Percentiles rank a stretch among this genome's conserved stretches.
phyloP scores from a whole-genome alignment of 805 yeast species.

The Spathaspora arborariae region DNA sequence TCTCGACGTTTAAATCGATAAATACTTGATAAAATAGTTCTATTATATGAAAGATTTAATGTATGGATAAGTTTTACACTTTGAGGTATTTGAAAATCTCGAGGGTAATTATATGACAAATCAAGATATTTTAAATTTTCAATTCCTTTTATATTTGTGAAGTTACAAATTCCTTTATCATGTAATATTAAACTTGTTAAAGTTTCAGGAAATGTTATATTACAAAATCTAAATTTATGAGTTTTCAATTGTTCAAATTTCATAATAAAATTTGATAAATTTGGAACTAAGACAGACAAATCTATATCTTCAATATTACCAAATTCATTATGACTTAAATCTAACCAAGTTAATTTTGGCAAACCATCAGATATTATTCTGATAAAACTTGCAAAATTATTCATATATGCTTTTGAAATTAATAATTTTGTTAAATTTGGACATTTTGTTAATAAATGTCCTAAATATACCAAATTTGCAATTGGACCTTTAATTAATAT shows the following conservation, averaged over 20 bases:
- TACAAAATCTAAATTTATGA: slow-evolving; percentile 3
- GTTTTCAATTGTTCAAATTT: slow-evolving; percentile 6
- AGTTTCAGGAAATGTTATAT: slow-evolving; percentile 5
- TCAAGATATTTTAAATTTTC: slow-evolving; percentile 3
- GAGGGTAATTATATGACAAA: slow-evolving; percentile 8
- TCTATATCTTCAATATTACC: slow-evolving; percentile 3
- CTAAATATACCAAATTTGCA: slow-evolving; percentile 4
- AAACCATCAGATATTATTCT: slow-evolving; percentile 2
- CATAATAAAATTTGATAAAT: slow-evolving; percentile 6
- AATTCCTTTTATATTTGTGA: slow-evolving; percentile 2
- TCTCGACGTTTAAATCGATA: slow-evolving; percentile 7
- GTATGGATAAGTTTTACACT: background rate
- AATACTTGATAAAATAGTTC: slow-evolving; percentile 6
- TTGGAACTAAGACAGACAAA: slow-evolving; percentile 2
- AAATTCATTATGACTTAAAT: slow-evolving; percentile 6
- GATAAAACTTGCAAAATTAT: background rate
- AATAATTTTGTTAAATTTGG: background rate
- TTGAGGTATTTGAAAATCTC: slow-evolving; percentile 2
- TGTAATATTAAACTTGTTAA: slow-evolving; percentile 6
- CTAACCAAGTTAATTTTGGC: background rate
- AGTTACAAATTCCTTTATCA: slow-evolving; percentile 6
- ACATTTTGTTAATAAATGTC: background rate
- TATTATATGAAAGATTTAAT: slow-evolving; percentile 8
- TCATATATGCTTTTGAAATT: slow-evolving; percentile 1
- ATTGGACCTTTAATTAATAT: slow-evolving; percentile 2